These are phyloP conservation scores for Ophiocytium majus DNA, from an alignment of 352 stramenopile genomes.

Conservation along the genomic window DNA sequence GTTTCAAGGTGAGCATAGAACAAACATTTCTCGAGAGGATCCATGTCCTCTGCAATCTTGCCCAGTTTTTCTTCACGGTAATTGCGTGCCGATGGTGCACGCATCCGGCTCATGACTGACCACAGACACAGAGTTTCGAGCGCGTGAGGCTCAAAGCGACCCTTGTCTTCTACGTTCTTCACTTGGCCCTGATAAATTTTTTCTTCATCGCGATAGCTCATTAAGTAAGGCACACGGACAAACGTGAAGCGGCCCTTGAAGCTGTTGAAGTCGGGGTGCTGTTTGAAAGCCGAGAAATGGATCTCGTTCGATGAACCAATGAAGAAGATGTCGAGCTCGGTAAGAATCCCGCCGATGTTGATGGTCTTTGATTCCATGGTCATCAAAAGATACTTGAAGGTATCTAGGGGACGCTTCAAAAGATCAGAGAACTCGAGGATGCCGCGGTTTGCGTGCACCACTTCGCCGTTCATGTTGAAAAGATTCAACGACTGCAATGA, in stretches of 20 bases:
- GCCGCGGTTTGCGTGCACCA: neutral
- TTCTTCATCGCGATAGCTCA: conserved; percentile 5
- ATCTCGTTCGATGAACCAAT: conserved; percentile 17
- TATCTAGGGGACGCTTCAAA: conserved; percentile 10
- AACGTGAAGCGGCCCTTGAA: conserved; percentile 2
- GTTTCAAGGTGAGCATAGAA: neutral
- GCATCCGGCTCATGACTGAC: conserved; percentile 10
- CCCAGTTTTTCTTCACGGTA: conserved; percentile 5
- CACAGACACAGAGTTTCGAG: neutral
- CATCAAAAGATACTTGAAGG: conserved; percentile 10
- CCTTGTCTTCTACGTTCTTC: neutral
- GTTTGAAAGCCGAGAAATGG: neutral
- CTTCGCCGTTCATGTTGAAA: neutral
- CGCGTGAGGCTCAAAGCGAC: neutral
- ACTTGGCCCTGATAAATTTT: neutral
- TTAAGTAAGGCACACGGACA: conserved; percentile 2
- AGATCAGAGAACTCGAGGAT: conserved; percentile 13
- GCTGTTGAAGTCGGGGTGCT: neutral
- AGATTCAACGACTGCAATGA: neutral
- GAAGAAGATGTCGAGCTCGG: conserved; percentile 13
- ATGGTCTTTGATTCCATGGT: conserved; percentile 19
- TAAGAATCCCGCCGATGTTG: neutral
- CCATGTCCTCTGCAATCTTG: neutral
- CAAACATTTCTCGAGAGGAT: conserved; percentile 6
- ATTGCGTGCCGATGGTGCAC: neutral